These are phyloP conservation scores for Blakeslea trispora DNA, from an alignment of 371 early-diverging fungal species.

Conservation along the genomic window DNA sequence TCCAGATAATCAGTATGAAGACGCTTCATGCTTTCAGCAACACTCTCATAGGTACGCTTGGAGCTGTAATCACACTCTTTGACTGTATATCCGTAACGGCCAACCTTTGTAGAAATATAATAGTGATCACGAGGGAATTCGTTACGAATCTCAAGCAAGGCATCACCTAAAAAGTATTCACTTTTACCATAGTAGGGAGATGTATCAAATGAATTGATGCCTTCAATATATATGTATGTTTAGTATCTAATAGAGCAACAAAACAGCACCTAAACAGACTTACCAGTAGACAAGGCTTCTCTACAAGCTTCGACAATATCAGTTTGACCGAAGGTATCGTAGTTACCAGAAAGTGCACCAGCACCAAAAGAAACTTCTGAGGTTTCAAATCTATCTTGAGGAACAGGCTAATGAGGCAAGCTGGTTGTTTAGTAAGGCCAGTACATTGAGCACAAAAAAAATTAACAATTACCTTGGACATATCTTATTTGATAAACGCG, in stretches of 20 bases:
- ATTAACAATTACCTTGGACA: too few relatives aligned
- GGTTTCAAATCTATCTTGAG: conserved; percentile 41
- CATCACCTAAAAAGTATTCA: conserved; percentile 72
- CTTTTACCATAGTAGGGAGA: conserved; percentile 79
- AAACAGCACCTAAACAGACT: neutral
- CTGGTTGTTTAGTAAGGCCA: too few relatives aligned
- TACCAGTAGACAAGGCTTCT: conserved; percentile 50
- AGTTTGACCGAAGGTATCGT: conserved; percentile 49
- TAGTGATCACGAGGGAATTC: conserved; percentile 69
- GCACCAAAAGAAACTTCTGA: conserved; percentile 57
- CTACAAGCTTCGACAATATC: conserved; percentile 56
- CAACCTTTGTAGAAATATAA: conserved; percentile 73
- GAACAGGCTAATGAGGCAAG: conserved; percentile 24
- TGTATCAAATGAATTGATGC: conserved; percentile 76
- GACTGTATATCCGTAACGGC: conserved; percentile 70
- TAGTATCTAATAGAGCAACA: conserved; percentile 34
- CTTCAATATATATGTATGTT: too few relatives aligned
- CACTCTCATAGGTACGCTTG: conserved; percentile 54
- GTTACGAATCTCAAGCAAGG: conserved; percentile 46
- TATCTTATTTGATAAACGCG: too few relatives aligned
- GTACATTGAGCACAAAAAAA: too few relatives aligned
- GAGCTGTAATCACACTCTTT: conserved; percentile 73
- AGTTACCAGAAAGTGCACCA: conserved; percentile 57
- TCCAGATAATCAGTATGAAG: conserved; percentile 76
- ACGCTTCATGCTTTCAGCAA: conserved; percentile 63